Conservation (phyloP, 129 eudicot genomes). For the Lactuca sativa region DNA sequence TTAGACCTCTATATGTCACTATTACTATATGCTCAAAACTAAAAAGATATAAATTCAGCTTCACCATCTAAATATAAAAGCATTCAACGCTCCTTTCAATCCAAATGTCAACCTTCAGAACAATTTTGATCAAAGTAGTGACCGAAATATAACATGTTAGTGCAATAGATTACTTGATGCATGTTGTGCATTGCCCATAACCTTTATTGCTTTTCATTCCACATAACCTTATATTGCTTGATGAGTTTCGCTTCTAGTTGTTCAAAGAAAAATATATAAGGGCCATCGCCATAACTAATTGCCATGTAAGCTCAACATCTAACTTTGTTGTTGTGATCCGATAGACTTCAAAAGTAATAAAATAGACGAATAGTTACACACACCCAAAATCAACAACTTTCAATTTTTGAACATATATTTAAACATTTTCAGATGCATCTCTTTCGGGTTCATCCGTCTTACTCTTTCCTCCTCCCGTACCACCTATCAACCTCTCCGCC, state of each 20-base stretch:
- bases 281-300: conserved; percentile 9
- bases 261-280: conserved; percentile 21
- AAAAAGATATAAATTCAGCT: too few relatives aligned
- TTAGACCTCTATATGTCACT: too few relatives aligned
- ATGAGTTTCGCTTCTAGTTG: not conserved
- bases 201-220: too few relatives aligned
- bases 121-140: too few relatives aligned
- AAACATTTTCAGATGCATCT: conserved; percentile 79
- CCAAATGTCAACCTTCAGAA: too few relatives aligned
- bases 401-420: conserved; percentile 3
- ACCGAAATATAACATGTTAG: too few relatives aligned
- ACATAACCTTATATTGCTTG: too few relatives aligned
- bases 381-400: conserved; percentile 11
- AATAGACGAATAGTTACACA: conserved; percentile 34
- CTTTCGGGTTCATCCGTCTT: conserved; percentile 52
- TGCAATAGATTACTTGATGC: too few relatives aligned
- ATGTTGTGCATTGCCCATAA: too few relatives aligned
- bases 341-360: conserved; percentile 9
- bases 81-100: too few relatives aligned
- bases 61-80: too few relatives aligned
- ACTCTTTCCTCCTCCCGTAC: conserved; percentile 40
- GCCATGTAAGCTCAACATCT: conserved; percentile 7
- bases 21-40: too few relatives aligned
- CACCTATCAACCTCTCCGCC: conserved; percentile 64
- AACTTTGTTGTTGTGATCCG: conserved; percentile 19